phyloP scores from a whole-genome alignment of 805 yeast genomes.

The Hanseniaspora pseudoguilliermondii region DNA sequence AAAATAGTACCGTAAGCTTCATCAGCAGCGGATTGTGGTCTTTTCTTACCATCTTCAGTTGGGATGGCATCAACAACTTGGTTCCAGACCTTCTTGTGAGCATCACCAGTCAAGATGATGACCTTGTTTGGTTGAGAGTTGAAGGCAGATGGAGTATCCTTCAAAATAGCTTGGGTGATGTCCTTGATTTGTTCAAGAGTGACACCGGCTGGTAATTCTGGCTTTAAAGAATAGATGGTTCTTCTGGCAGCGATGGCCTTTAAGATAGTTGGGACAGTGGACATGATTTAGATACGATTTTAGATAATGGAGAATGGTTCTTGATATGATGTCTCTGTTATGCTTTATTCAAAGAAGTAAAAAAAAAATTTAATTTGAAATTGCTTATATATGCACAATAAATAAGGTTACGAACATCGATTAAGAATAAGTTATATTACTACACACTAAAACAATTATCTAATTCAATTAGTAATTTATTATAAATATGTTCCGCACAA shows the following conservation, averaged over 20 bases:
- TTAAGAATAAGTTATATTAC: too few species aligned
- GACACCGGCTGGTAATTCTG: conserved; percentile 34
- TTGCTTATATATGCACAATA: too few species aligned
- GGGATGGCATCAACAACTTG: conserved; percentile 30
- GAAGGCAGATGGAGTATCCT: conserved; percentile 40
- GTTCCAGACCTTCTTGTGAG: conserved; percentile 37
- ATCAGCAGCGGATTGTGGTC: conserved; percentile 33
- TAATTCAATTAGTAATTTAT: too few species aligned
- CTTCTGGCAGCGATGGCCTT: conserved; percentile 33
- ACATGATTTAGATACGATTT: background rate
- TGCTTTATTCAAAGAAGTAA: too few species aligned
- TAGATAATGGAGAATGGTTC: background rate
- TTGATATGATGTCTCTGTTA: too few species aligned
- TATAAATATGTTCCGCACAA: too few species aligned
- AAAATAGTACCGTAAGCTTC: conserved; percentile 39
- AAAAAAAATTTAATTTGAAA: too few species aligned
- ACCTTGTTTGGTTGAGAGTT: conserved; percentile 42
- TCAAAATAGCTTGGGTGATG: conserved; percentile 34
- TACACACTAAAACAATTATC: too few species aligned
- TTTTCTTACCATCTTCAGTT: conserved; percentile 29
- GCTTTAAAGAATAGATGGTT: conserved; percentile 35
- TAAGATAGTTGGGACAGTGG: conserved; percentile 19
- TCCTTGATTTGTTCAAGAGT: conserved; percentile 30
- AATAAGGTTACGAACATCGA: too few species aligned
- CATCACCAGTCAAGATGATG: conserved; percentile 33